phyloP scores from a whole-genome alignment of 345 rosid species.

The rapeseed (Brassica napus) region DNA sequence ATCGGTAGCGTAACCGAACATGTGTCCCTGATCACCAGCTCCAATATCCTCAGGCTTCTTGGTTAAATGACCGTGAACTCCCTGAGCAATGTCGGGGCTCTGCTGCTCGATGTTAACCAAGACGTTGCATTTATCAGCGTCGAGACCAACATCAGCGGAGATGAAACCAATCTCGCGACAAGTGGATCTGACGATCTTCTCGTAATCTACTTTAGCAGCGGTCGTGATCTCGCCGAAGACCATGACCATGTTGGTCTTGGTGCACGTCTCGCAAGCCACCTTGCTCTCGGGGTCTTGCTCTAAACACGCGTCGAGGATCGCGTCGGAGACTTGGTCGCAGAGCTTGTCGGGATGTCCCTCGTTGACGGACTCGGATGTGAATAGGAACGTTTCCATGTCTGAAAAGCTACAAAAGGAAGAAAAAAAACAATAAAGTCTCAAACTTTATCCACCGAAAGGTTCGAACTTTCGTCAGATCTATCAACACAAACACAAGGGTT shows the following conservation, averaged over 20 bases:
- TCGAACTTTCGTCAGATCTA: conserved; percentile 16
- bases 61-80: conserved; percentile 78
- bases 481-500: not conserved
- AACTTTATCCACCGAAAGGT: not conserved
- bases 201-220: conserved; percentile 64
- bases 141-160: conserved; percentile 77
- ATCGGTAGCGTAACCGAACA: conserved; percentile 81
- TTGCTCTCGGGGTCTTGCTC: conserved; percentile 88
- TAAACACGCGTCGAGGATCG: conserved; percentile 80
- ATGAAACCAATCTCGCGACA: conserved; percentile 73
- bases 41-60: conserved; percentile 85
- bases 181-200: conserved; percentile 75
- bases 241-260: conserved; percentile 87
- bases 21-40: conserved; percentile 86
- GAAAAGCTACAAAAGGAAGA: not conserved
- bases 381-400: conserved; percentile 77
- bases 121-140: conserved; percentile 73
- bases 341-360: conserved; percentile 91
- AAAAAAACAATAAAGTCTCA: not conserved
- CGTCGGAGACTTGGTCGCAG: conserved; percentile 81
- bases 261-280: conserved; percentile 82
- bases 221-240: conserved; percentile 85
- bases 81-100: conserved; percentile 83
- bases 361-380: conserved; percentile 82
- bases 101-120: conserved; percentile 78